These are phyloP conservation scores for Globisporangium paddicum DNA, from an alignment of 352 stramenopile species.

Conservation along the genomic window DNA sequence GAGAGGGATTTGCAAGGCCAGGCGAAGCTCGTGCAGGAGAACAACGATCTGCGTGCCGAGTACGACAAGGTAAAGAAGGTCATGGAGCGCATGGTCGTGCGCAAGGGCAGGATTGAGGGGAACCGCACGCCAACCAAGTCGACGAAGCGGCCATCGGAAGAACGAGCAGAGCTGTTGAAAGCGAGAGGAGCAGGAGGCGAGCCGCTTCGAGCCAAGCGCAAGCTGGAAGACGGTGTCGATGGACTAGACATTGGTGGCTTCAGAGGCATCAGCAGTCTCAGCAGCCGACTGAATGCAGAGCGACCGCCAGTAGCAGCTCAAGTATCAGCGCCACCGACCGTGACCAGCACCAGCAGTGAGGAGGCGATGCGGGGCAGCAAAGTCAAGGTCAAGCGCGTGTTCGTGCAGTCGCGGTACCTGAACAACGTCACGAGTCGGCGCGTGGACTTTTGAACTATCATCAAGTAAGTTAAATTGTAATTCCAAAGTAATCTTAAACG, in stretches of 20 bases:
- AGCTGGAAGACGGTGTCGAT: constrained; percentile 3
- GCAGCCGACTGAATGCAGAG: constrained; percentile 7
- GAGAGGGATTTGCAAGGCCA: constrained; percentile 38
- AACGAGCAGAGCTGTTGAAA: constrained; percentile 4
- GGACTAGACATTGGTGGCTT: background rate
- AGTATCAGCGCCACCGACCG: background rate
- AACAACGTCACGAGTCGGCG: constrained; percentile 21
- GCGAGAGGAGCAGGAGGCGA: background rate
- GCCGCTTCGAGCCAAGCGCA: constrained; percentile 11
- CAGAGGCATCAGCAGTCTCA: background rate
- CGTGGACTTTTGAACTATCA: constrained; percentile 8
- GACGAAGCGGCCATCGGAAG: constrained; percentile 3
- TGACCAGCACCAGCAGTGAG: background rate
- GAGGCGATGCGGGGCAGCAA: constrained; percentile 1
- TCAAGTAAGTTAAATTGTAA: constrained; percentile 5
- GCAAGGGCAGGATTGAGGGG: constrained; percentile 23
- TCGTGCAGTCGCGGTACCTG: constrained; percentile 42
- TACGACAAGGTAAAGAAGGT: constrained; percentile 55
- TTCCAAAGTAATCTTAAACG: constrained; percentile 5
- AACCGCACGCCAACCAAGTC: constrained; percentile 8
- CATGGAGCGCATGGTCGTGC: constrained; percentile 57
- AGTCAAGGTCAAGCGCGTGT: constrained; percentile 31
- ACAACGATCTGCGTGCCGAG: constrained; percentile 46
- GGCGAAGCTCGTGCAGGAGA: constrained; percentile 43
- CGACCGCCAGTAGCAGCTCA: background rate